Percentiles rank a stretch among this genome's conserved stretches.
These are phyloP conservation scores for Termitomyces heimii DNA, from an alignment of 768 basidiomycete genomes.

Conservation along the genomic window DNA sequence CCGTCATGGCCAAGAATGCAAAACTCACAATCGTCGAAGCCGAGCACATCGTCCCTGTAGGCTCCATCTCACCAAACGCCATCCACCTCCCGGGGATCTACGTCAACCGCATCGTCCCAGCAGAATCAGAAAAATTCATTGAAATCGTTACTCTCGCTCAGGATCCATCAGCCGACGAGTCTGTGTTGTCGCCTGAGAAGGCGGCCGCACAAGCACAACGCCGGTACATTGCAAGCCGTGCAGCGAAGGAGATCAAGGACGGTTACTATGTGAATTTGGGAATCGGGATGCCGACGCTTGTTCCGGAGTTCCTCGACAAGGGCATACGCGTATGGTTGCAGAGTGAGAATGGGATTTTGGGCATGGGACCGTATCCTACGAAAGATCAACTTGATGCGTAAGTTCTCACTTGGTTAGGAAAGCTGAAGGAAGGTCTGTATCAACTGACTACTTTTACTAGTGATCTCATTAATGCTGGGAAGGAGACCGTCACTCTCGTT, in stretches of 20 bases:
- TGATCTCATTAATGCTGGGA: slow-evolving; percentile 92
- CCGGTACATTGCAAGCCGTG: slow-evolving; percentile 77
- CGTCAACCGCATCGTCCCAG: slow-evolving; percentile 81
- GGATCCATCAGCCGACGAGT: slow-evolving; percentile 24
- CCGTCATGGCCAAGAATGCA: slow-evolving; percentile 85
- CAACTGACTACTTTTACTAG: slow-evolving; percentile 27
- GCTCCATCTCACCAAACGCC: slow-evolving; percentile 72
- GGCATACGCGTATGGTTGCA: slow-evolving; percentile 84
- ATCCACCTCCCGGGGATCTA: slow-evolving; percentile 85
- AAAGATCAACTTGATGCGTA: slow-evolving; percentile 75
- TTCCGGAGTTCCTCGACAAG: slow-evolving; percentile 70
- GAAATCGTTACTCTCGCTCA: slow-evolving; percentile 69
- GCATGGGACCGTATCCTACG: slow-evolving; percentile 88
- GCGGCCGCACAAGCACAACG: slow-evolving; percentile 48
- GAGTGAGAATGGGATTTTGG: slow-evolving; percentile 87
- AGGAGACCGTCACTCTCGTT: slow-evolving; percentile 89
- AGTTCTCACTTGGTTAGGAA: slow-evolving; percentile 21
- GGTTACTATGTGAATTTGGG: slow-evolving; percentile 88
- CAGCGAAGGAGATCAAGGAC: slow-evolving; percentile 84
- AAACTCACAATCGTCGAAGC: slow-evolving; percentile 91
- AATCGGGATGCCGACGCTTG: slow-evolving; percentile 88
- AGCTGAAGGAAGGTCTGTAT: background rate
- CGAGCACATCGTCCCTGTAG: slow-evolving; percentile 83
- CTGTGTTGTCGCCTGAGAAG: slow-evolving; percentile 39
- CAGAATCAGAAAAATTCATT: slow-evolving; percentile 71